These are phyloP conservation scores for Neofusicoccum kwambonambiense DNA, from an alignment of 2,329 filamentous ascomycete genomes.

Conservation along the genomic window DNA sequence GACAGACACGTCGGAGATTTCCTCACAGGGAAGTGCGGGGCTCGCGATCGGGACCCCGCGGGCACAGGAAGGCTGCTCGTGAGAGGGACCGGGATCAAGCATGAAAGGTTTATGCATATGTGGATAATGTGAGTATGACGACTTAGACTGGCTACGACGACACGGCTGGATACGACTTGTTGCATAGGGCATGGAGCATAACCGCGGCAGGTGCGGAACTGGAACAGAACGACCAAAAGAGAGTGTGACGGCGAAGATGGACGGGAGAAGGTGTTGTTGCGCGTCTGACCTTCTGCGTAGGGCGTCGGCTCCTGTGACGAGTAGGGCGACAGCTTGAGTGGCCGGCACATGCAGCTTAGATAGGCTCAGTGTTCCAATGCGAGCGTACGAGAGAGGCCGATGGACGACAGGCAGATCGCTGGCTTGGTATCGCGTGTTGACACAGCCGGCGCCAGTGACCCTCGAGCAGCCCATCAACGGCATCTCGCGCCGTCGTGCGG, in stretches of 20 bases:
- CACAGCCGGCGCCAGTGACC: not conserved
- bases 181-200: not conserved
- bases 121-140: not conserved
- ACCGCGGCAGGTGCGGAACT: no score
- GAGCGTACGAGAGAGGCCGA: not conserved
- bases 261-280: not conserved
- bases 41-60: not conserved
- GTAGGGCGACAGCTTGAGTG: not conserved
- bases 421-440: not conserved
- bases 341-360: not conserved
- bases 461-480: not conserved
- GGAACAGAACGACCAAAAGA: not conserved
- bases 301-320: slow-evolving; percentile 2
- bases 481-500: not conserved
- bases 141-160: not conserved
- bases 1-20: not conserved
- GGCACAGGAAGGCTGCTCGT: not conserved
- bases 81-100: not conserved
- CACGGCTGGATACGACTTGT: not conserved
- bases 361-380: not conserved
- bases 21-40: not conserved
- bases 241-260: not conserved
- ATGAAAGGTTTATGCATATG: not conserved
- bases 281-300: not conserved
- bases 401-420: not conserved